Evolutionary conservation across 2,329 filamentous ascomycete genomes (phyloP), one percentile per base, ranked within the genome.

Genomic region (Paraphaeosphaeria minitans): DNA sequence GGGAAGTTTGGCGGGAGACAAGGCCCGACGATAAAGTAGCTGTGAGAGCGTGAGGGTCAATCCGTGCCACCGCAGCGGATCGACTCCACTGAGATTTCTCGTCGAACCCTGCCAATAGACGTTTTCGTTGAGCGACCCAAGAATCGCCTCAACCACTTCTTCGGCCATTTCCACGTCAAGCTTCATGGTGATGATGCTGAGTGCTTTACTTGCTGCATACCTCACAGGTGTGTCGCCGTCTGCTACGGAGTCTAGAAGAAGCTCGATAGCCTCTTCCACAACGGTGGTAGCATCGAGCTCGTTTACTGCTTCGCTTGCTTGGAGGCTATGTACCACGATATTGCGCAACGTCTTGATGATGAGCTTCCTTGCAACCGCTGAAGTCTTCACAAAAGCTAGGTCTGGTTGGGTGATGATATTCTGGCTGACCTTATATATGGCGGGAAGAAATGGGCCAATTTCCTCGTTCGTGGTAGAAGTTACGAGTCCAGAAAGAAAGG

Each of bases 181-280:
- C 65, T 90, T 93, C 52, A 96, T 80, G 0, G 93, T 89, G 64
- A 98, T 87, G 54, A 96, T 85, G 75, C 93, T 96, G 46, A 98
- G 84, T 4, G 93, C 91, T 78, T 99, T 99, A 75, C 93, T 97
- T 21, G 94, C 92, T 33, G 94, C 90, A 67, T 97, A 86, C 39
- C 95, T 85, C 13, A 99, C 93, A 0, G 93, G 92, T 0, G 93
- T 97, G 69, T 98, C 93, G 60, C 91, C 91, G 74, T 99, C 95
- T 1, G 87, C 87, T 1, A 98, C 81, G 13, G 85, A 84, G 59
- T 92, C 89, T 2, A 99, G 83, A 3, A 97, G 83, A 68, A 91
- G 88, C 55, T 93, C 90, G 66, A 99, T 92, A 4, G 90, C 86
- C 31, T 89, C 88, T 77, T 98, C 94, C 16, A 96, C 56, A 76